Base-by-base conservation (phyloP, 1,284 basidiomycete species). In the Peniophora sp. region DNA sequence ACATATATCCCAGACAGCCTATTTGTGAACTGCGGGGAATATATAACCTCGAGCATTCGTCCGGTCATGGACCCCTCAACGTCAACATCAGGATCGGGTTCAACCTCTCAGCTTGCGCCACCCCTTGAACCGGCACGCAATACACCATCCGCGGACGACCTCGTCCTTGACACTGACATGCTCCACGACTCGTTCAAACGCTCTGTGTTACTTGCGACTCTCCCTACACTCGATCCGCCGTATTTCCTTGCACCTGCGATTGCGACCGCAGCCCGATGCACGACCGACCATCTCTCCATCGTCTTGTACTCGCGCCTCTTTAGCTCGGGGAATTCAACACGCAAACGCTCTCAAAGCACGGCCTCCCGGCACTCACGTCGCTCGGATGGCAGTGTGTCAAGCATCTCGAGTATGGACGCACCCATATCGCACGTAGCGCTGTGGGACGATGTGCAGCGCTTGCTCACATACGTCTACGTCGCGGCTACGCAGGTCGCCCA, bases 391-490 rank as follows among this genome's bases (percentile, higher is more conserved):
- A 17, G n/a, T n/a, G 39, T n/a, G 23, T 23, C 20, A 3, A 25
- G 19, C 44, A 25, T 22, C 23, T 24, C 17, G 17, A 45, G 20
- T 10, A 23, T 22, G 12, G 19, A 22, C 20, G 10, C 66, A 35
- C 67, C 66, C 6, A 59, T 77, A n/a, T 76, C 77, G 14, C 79
- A 73, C 44, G 74, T 77, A 3, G 65, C 63, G 16, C 63, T 63
- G 41, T 89, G 81, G 77, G 68, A 78, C 53, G 72, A 73, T 23
- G 73, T 89, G 1, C 85, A 89, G 65, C 67, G 74, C 9, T 69
- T 89, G 32, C 70, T 89, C 55, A 85, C 86, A 0, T 85, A 78
- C 62, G 77, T 83, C 47, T 89, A 89, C 61, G 83, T 88, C 8
- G 83, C 85, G 59, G 83, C 86, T 16, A 82, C 83, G 20, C 81